Conservation (phyloP, 2,329 filamentous ascomycete genomes). For the Cladosporium oxysporum region DNA sequence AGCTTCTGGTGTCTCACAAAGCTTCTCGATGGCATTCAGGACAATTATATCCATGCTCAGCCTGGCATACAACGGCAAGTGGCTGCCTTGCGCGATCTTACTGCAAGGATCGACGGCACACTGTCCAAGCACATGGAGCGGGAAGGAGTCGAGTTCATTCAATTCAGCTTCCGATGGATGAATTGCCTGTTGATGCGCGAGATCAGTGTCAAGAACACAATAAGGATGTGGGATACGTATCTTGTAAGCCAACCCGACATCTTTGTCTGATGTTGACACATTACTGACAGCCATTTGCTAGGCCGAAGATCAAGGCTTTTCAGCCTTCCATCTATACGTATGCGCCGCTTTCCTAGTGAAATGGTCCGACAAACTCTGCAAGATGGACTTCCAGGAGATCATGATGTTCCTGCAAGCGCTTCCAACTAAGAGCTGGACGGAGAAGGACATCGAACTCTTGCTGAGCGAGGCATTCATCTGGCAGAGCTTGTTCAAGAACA, state of each 20-base stretch:
- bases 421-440: slow-evolving; percentile 91
- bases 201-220: slow-evolving; percentile 92
- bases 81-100: slow-evolving; percentile 82
- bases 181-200: slow-evolving; percentile 98
- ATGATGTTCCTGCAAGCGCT: slow-evolving; percentile 99
- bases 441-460: slow-evolving; percentile 95
- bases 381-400: slow-evolving; percentile 97
- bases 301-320: slow-evolving; percentile 98
- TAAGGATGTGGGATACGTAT: slow-evolving; percentile 99
- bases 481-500: slow-evolving; percentile 96
- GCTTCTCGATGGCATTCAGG: slow-evolving; percentile 95
- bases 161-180: slow-evolving; percentile 99
- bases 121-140: slow-evolving; percentile 86
- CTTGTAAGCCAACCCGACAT: slow-evolving; percentile 63
- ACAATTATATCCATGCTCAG: slow-evolving; percentile 98
- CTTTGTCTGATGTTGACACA: background rate
- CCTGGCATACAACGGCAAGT: slow-evolving; percentile 96
- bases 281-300: slow-evolving; percentile 42
- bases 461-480: slow-evolving; percentile 97
- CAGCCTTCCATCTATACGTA: slow-evolving; percentile 96
- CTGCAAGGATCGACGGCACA: slow-evolving; percentile 79
- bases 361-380: slow-evolving; percentile 91
- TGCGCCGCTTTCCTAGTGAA: slow-evolving; percentile 98
- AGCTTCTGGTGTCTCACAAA: slow-evolving; percentile 99
- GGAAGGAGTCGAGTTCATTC: slow-evolving; percentile 96